Evolutionary conservation across 345 rosid genomes (phyloP), one percentile per base, ranked within the genome.

Genomic region (Linum tenue): DNA sequence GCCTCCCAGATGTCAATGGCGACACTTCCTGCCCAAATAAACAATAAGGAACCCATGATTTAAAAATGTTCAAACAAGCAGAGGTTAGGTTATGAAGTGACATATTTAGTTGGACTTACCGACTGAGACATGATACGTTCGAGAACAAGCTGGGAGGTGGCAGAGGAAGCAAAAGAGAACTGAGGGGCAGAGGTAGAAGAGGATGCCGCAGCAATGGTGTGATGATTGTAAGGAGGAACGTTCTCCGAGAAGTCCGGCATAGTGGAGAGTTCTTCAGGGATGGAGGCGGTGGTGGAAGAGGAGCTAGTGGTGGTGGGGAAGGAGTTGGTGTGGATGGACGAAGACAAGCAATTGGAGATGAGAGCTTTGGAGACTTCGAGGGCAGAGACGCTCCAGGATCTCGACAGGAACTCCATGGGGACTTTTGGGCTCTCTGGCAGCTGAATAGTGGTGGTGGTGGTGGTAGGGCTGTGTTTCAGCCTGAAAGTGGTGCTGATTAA

Each of bases 111-210:
- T 55, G 63, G 5, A 64, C 79, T 75, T 64, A 89, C 98, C 68
- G 98, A 87, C 61, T 90, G 98, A 31, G 95, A 86, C 97, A 90
- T 86, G 53, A 92, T 92, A 68, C 97, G 98, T 48, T 92, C 98
- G 11, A 92, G 97, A 62, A 92, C 85, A 60, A 90, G 89, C 79
- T 92, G 98, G 37, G 97, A 86, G 59, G 91, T 86, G 38, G 91
- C 86, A 4, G 91, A 82, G 31, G 92, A 83, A 65, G 84, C 77
- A 43, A 85, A 84, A 15, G 97, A 81, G 76, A 83, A 85, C 78
- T 80, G 95, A 59, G 73, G 66, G 16, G 68, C 39, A 50, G 64
- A 39, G 39, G 65, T 2, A 15, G 59, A 56, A 56, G 59, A 5
- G 37, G 37, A 0, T 10, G 35, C 31, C 31, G 31, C 7, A 63